A percentile compares a stretch with the other conserved stretches of the same genome.
Conservation (phyloP, 129 eudicot species). For the Tanacetum coccineum region DNA sequence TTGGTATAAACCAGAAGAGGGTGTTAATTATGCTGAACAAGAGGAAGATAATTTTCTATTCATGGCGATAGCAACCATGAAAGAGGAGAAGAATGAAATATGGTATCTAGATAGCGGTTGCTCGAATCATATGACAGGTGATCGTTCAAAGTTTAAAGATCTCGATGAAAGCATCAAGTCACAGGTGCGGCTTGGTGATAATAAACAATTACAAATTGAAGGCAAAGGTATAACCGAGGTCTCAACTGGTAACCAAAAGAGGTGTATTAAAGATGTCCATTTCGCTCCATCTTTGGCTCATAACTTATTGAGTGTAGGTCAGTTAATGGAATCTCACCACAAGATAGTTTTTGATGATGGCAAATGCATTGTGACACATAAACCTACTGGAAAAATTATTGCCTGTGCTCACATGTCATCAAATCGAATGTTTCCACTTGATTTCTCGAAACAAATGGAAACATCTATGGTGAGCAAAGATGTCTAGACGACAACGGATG, state of each 20-base stretch:
- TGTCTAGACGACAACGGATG: background rate
- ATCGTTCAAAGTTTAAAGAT: background rate
- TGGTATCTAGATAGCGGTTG: slow-evolving; percentile 15
- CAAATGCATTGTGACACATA: too few species aligned
- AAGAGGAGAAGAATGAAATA: background rate
- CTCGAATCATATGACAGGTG: background rate
- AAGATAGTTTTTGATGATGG: too few species aligned
- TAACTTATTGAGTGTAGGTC: too few species aligned
- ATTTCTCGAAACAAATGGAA: background rate
- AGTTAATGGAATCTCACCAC: too few species aligned
- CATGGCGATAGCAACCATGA: background rate
- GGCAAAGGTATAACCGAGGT: too few species aligned
- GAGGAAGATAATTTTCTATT: slow-evolving; percentile 13
- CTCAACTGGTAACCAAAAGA: too few species aligned
- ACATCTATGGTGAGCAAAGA: background rate
- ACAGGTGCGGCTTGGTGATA: too few species aligned
- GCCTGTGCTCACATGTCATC: background rate
- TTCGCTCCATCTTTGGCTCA: too few species aligned
- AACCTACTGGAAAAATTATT: too few species aligned
- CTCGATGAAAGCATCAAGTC: background rate
- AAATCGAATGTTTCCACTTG: background rate
- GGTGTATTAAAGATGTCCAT: too few species aligned
- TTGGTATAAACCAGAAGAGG: slow-evolving; percentile 11
- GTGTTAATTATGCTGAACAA: background rate
- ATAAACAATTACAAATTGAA: too few species aligned